Conservation (phyloP, 2,329 filamentous ascomycete species). For the Coleophoma eucalyptorum region DNA sequence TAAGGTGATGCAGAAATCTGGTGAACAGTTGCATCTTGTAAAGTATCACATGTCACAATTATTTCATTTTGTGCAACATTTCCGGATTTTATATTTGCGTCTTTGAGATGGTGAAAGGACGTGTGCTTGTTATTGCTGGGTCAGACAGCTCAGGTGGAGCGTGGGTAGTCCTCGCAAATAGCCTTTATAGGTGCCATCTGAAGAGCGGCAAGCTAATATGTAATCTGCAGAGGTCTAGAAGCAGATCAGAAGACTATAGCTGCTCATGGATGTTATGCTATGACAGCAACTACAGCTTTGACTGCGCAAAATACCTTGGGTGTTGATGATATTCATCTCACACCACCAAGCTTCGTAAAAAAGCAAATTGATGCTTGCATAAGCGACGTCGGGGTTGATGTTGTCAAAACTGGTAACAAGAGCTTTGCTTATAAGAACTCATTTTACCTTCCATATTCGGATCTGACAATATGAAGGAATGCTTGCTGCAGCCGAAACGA, state of each 20-base stretch:
- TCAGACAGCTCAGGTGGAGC: constrained; percentile 74
- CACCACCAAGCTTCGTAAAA: constrained; percentile 73
- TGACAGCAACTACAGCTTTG: constrained; percentile 91
- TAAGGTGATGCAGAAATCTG: no score
- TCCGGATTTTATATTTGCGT: no score
- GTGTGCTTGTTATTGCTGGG: constrained; percentile 67
- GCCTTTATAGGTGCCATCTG: constrained; percentile 6
- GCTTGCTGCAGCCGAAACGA: constrained; percentile 70
- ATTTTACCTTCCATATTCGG: neutral
- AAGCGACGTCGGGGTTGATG: constrained; percentile 81
- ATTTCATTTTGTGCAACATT: no score
- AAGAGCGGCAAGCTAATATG: neutral
- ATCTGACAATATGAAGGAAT: constrained; percentile 55
- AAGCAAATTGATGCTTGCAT: constrained; percentile 85
- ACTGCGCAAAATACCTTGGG: constrained; percentile 94
- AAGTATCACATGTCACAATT: no score
- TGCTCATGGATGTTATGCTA: constrained; percentile 89
- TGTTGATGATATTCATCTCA: constrained; percentile 75
- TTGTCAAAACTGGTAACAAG: constrained; percentile 79
- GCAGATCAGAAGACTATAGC: constrained; percentile 94
- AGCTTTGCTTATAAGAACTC: neutral
- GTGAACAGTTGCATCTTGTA: no score
- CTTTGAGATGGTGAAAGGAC: constrained; percentile 28
- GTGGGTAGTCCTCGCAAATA: constrained; percentile 42
- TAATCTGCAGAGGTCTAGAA: constrained; percentile 70